Evolutionary conservation across 176 grass and related monocot species (phyloP), one percentile per base, ranked within the genome.

Genomic region (Typha latifolia): DNA sequence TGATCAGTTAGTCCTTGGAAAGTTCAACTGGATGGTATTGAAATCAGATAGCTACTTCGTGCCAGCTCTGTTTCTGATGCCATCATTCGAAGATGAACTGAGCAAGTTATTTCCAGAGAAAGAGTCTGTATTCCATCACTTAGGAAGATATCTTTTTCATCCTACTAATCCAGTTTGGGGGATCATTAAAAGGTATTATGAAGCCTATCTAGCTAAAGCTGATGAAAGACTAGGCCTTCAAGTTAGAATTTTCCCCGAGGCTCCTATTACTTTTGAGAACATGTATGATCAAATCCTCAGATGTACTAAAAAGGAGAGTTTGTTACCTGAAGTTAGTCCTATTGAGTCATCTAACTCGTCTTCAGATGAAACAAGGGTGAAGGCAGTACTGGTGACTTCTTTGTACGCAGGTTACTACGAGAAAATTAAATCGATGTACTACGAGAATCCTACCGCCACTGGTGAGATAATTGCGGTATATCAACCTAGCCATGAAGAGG

Each of bases 401-500:
- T 82, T 95, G 50, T 90, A 84, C 78, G 70, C 83, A 5, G 86
- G 86, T 12, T 95, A 95, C 77, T 90, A 84, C 43, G 91, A 95
- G 69, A 84, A 81, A 72, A 95, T 95, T 78, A 71, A 85, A 3
- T 84, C 71, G 15, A 80, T 90, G 55, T 95, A 95, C 80, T 95
- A 84, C 78, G 91, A 95, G 74, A 82, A 72, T 53, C 86, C 91
- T 1, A 90, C 91, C 63, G 68, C 64, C 70, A 85, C 51, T 0
- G 91, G 86, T 0, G 91, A 95, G 66, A 48, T 84, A n/a, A 78
- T 95, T 34, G 81, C 86, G 3, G 91, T 95, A 61, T 90, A 78
- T 75, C 91, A 95, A 78, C 91, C 91, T 0, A 95, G 91, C 78
- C 91, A 95, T 63, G 91, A 95, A 72, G 91, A 90, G 77, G 69